A percentile compares a stretch with the other conserved stretches of the same genome.
Evolutionary conservation across 169 alveolate species (phyloP).

Genomic region (Perkinsus olseni): DNA sequence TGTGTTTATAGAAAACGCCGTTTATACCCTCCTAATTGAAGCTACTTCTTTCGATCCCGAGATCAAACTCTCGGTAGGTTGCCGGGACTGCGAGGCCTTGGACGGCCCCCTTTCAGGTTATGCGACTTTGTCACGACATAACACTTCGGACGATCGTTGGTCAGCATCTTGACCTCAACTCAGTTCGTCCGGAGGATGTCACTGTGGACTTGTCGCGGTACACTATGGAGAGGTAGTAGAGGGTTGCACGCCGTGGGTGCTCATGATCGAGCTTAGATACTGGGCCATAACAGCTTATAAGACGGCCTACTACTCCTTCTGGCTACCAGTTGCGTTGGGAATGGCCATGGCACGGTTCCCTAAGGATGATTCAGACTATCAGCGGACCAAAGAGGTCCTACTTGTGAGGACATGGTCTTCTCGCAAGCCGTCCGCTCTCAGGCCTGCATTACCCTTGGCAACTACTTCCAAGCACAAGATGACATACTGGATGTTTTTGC

Average conservation of each 20-base stretch:
- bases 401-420: too few relatives aligned
- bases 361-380: not conserved
- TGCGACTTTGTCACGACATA: conserved; percentile 14
- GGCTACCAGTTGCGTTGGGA: conserved; percentile 41
- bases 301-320: conserved; percentile 38
- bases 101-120: not conserved
- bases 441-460: conserved; percentile 23
- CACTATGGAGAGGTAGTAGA: conserved; percentile 3
- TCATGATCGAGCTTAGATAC: conserved; percentile 12
- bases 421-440: conserved; percentile 12
- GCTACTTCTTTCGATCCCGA: not conserved
- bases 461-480: conserved; percentile 43
- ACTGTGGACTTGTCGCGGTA: not conserved
- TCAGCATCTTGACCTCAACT: conserved; percentile 40
- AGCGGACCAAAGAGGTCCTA: not conserved
- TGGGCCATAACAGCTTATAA: conserved; percentile 15
- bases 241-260: conserved; percentile 8
- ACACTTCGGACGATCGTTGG: conserved; percentile 33
- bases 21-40: conserved; percentile 6
- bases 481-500: conserved; percentile 38
- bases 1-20: conserved; percentile 13
- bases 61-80: not conserved
- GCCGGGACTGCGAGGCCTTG: not conserved
- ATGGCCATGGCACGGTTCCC: not conserved
- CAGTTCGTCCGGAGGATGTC: not conserved